These are phyloP conservation scores for Oehlia diaphana DNA, from an alignment of 192 early-diverging fungal species.

Conservation along the genomic window DNA sequence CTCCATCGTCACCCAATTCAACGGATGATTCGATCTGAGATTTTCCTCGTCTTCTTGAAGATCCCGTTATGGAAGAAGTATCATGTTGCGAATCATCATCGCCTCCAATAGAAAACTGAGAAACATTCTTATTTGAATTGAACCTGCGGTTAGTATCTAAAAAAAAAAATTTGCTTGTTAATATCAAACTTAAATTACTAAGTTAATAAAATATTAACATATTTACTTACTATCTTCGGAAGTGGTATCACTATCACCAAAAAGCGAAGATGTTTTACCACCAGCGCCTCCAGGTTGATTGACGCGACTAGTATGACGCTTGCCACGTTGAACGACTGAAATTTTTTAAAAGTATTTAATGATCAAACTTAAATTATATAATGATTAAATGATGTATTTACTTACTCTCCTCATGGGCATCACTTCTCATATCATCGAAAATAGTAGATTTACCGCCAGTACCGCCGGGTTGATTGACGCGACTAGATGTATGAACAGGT, in stretches of 20 bases:
- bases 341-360: background rate
- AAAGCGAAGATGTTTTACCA: slow-evolving; percentile 24
- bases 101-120: slow-evolving; percentile 25
- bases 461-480: slow-evolving; percentile 31
- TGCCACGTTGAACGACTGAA: no score
- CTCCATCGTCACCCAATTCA: background rate
- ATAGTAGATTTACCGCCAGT: slow-evolving; percentile 29
- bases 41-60: slow-evolving; percentile 7
- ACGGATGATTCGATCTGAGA: slow-evolving; percentile 15
- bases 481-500: slow-evolving; percentile 22
- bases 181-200: background rate
- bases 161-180: background rate
- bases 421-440: background rate
- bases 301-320: slow-evolving; percentile 11
- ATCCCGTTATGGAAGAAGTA: slow-evolving; percentile 11
- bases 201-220: background rate
- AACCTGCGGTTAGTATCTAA: background rate
- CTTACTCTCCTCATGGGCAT: background rate
- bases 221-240: slow-evolving; percentile 1
- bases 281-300: slow-evolving; percentile 30
- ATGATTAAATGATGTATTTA: background rate
- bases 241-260: background rate
- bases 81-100: background rate
- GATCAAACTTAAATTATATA: background rate
- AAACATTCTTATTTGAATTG: slow-evolving; percentile 23